A percentile compares a stretch with the other conserved stretches of the same genome.
Conservation (phyloP, 108 stramenopile genomes). For the Skeletonema grethae region DNA sequence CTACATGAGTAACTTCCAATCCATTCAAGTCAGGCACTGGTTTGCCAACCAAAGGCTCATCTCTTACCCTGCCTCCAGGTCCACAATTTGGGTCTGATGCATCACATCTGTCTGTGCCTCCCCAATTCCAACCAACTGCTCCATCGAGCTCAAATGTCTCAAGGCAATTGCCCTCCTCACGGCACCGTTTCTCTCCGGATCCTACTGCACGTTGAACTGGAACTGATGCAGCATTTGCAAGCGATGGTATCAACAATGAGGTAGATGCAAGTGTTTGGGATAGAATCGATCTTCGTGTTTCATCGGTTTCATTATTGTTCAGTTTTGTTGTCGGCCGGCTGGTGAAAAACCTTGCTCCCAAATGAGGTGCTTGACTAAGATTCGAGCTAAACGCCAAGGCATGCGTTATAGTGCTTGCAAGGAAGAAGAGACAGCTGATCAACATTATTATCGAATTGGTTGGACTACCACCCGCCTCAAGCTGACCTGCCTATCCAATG, state of each 20-base stretch:
- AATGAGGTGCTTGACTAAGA: not conserved
- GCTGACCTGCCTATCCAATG: too few species aligned
- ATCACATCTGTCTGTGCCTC: slow-evolving; percentile 82
- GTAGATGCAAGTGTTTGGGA: slow-evolving; percentile 2
- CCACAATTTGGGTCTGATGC: slow-evolving; percentile 77
- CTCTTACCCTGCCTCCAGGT: slow-evolving; percentile 60
- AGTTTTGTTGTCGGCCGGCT: not conserved
- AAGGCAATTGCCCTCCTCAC: slow-evolving; percentile 76
- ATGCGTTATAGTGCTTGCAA: not conserved
- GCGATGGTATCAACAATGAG: slow-evolving; percentile 1
- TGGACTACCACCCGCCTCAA: too few species aligned
- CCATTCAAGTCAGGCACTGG: slow-evolving; percentile 42
- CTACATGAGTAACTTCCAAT: slow-evolving; percentile 57
- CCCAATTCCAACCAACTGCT: slow-evolving; percentile 90
- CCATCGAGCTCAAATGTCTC: slow-evolving; percentile 81
- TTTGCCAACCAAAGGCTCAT: slow-evolving; percentile 43
- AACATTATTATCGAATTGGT: not conserved
- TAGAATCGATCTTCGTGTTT: slow-evolving; percentile 21
- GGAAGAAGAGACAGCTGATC: not conserved
- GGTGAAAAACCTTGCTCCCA: not conserved
- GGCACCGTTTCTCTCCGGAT: slow-evolving; percentile 68
- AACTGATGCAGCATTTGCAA: slow-evolving; percentile 43
- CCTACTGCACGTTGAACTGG: slow-evolving; percentile 77
- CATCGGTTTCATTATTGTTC: not conserved
- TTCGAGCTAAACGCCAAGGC: not conserved